Percentiles rank a stretch among this genome's conserved stretches.
Evolutionary conservation across 1,139 yeast species (phyloP).

Genomic region (Arxiozyma telluris): DNA sequence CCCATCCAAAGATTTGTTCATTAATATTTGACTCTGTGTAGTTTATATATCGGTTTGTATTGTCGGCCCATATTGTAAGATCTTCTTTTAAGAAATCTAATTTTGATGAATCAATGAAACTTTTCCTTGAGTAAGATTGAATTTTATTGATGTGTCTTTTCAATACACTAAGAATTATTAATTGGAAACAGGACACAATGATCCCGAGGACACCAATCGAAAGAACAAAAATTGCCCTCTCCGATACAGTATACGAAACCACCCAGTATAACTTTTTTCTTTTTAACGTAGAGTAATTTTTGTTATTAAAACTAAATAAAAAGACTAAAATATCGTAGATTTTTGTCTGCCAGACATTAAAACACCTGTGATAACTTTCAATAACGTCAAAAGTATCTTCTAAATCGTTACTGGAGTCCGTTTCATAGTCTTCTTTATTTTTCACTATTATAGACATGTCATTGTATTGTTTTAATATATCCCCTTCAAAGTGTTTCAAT

Average conservation of each 20-base stretch:
- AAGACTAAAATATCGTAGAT: conserved; percentile 9
- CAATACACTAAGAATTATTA: conserved; percentile 32
- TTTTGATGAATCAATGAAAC: conserved; percentile 4
- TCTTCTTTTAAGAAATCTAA: conserved; percentile 9
- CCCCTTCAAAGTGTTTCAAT: conserved; percentile 25
- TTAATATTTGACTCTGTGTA: conserved; percentile 45
- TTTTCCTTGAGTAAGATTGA: background rate
- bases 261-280: conserved; percentile 38
- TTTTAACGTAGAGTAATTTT: conserved; percentile 9
- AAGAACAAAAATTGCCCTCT: conserved; percentile 38
- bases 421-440: background rate
- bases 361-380: conserved; percentile 26
- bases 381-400: conserved; percentile 20
- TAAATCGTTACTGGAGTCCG: background rate
- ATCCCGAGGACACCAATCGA: conserved; percentile 44
- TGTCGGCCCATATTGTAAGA: conserved; percentile 39
- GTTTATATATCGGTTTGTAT: conserved; percentile 42
- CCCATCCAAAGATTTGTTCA: conserved; percentile 57
- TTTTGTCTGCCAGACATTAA: conserved; percentile 22
- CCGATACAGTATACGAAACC: conserved; percentile 41
- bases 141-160: conserved; percentile 11
- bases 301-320: conserved; percentile 16
- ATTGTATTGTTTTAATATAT: background rate
- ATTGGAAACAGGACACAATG: conserved; percentile 41
- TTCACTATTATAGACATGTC: background rate